These are phyloP conservation scores for Sphaerulina vaccinii DNA, from an alignment of 2,329 filamentous ascomycete species.

Conservation along the genomic window DNA sequence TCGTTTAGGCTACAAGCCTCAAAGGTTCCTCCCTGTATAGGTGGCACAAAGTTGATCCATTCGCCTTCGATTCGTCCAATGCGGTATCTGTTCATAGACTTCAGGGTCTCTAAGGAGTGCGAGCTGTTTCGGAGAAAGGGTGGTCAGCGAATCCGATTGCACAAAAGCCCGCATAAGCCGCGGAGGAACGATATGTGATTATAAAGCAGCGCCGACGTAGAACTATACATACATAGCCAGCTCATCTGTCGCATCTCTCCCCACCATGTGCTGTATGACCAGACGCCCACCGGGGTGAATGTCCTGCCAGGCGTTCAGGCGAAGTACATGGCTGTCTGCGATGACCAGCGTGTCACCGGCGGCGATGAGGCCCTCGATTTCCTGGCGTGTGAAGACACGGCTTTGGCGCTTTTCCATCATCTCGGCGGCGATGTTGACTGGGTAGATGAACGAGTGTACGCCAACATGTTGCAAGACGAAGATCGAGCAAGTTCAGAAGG, in stretches of 20 bases:
- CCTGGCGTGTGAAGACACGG: conserved; percentile 22
- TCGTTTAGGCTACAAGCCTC: conserved; percentile 36
- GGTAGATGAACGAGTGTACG: background rate
- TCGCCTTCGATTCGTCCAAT: conserved; percentile 75
- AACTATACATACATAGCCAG: conserved; percentile 53
- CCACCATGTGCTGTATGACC: conserved; percentile 69
- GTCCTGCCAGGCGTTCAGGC: conserved; percentile 58
- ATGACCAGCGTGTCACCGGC: conserved; percentile 58
- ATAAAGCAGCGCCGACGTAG: conserved; percentile 64
- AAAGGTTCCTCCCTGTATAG: conserved; percentile 83
- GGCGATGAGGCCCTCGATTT: conserved; percentile 54
- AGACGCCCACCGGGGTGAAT: conserved; percentile 60
- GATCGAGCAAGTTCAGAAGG: background rate
- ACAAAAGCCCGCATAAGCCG: background rate
- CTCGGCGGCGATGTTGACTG: background rate
- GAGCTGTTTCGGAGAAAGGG: conserved; percentile 10
- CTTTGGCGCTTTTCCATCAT: background rate
- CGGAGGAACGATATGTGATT: conserved; percentile 50
- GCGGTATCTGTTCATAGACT: conserved; percentile 70
- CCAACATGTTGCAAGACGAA: background rate
- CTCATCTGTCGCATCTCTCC: conserved; percentile 59
- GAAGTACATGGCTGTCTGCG: conserved; percentile 55
- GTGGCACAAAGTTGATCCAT: conserved; percentile 84
- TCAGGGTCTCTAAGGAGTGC: conserved; percentile 54
- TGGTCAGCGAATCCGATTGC: background rate